phyloP scores from a whole-genome alignment of 495 filamentous ascomycete genomes.

The Penicillium simplicissimum region DNA sequence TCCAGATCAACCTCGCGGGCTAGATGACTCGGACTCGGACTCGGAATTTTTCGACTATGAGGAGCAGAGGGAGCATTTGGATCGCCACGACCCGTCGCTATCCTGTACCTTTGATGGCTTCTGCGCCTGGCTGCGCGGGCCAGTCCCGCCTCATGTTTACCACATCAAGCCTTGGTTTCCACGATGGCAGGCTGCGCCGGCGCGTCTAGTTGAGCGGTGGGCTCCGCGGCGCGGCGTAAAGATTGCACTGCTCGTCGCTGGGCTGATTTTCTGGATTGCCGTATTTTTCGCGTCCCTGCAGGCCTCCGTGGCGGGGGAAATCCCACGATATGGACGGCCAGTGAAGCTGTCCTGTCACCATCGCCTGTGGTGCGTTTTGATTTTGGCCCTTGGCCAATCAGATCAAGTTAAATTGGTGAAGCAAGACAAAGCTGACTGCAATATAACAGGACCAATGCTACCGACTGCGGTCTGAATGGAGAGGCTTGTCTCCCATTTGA shows the following conservation, averaged over 20 bases:
- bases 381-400: background rate
- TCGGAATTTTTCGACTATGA: constrained; percentile 4
- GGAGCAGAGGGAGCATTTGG: background rate
- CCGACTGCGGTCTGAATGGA: constrained; percentile 71
- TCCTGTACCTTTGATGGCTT: constrained; percentile 32
- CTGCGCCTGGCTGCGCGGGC: constrained; percentile 49
- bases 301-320: constrained; percentile 55
- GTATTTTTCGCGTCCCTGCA: constrained; percentile 65
- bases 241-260: constrained; percentile 51
- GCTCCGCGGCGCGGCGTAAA: constrained; percentile 56
- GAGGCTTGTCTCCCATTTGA: constrained; percentile 71
- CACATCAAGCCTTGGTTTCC: constrained; percentile 65
- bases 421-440: background rate
- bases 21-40: constrained; percentile 14
- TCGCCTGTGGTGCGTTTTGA: constrained; percentile 51
- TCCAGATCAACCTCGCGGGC: constrained; percentile 1
- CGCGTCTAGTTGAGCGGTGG: constrained; percentile 56
- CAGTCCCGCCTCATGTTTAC: constrained; percentile 56
- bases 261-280: constrained; percentile 62
- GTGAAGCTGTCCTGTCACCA: constrained; percentile 51
- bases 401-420: background rate
- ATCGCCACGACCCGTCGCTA: constrained; percentile 24
- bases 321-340: constrained; percentile 63
- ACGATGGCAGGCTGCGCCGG: constrained; percentile 60
- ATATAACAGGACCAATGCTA: constrained; percentile 41